Evolutionary conservation across 2,329 filamentous ascomycete genomes (phyloP), one percentile per base, ranked within the genome.

Genomic region (Botrytis galanthina): DNA sequence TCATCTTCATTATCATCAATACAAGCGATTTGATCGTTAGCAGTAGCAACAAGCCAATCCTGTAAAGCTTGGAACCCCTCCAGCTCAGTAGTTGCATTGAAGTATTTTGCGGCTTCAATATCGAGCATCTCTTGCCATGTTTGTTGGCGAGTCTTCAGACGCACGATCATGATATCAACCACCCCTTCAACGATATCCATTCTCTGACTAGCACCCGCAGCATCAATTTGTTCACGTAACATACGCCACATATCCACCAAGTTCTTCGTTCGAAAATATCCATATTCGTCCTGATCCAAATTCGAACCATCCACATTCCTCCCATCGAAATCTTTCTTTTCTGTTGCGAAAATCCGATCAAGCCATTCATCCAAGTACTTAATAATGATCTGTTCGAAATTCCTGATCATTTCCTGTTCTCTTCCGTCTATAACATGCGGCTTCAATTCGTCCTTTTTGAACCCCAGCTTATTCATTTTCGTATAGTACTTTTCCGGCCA

Each of bases 1-100:
- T 90, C 89, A 71, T 93, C 92, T 75, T 93, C 92, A 77, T 92
- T 92, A 80, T 98, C 97, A 82, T 98, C 96, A 80, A 99, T 97
- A 83, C 94, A 98, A 73, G 95, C 95, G 81, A 99, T 98, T 82
- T 99, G 96, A 83, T 99, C 96, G 84, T 99, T 99, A 78, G 97
- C 96, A 73, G 97, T 94, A 63, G 96, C 95, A 71, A 99, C 91
- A 73, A 99, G 91, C 94, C 95, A 99, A 84, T 99, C 96, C 81
- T 97, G 93, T 42, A 97, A 85, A 4, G 92, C 89, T 81, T 97
- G 94, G 79, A 92, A 91, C 26, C 90, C 88, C 71, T 92, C 89
- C 14, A 90, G 82, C 67, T 90, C 89, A n/a, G 78, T 75, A 75
- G 82, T 85, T 74, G 83, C 85, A 4, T 83, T 80, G 81, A 92